Percentiles rank a stretch among this genome's conserved stretches.
Evolutionary conservation across 2,329 filamentous ascomycete species (phyloP).

Genomic region (Parastagonospora avenae): DNA sequence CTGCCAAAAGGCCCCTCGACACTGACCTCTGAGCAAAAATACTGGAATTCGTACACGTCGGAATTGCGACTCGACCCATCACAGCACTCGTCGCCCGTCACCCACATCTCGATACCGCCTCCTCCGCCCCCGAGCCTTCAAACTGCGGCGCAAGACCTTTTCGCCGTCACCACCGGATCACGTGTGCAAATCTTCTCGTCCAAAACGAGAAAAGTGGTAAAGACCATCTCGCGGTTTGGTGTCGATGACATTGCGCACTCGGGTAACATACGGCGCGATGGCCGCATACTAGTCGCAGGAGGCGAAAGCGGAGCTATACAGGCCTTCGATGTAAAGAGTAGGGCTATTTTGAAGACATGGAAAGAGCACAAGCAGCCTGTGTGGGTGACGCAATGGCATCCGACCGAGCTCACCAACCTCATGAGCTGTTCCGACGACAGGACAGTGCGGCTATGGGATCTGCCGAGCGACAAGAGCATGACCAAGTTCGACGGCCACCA

Average conservation of each 20-base stretch:
- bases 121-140: conserved; percentile 46
- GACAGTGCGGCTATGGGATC: conserved; percentile 92
- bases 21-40: conserved; percentile 87
- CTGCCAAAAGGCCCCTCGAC: conserved; percentile 81
- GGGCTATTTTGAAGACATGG: conserved; percentile 95
- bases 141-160: conserved; percentile 64
- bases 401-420: conserved; percentile 80
- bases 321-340: conserved; percentile 88
- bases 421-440: conserved; percentile 92
- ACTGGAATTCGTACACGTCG: conserved; percentile 96
- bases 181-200: conserved; percentile 93
- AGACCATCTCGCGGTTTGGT: conserved; percentile 87
- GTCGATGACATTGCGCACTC: conserved; percentile 83
- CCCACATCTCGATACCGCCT: conserved; percentile 78
- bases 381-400: conserved; percentile 91
- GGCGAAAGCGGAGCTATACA: conserved; percentile 92
- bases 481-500: conserved; percentile 83
- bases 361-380: conserved; percentile 91
- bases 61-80: conserved; percentile 83
- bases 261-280: conserved; percentile 86
- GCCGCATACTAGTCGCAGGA: conserved; percentile 85
- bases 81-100: conserved; percentile 86
- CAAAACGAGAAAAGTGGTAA: conserved; percentile 86
- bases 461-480: conserved; percentile 77
- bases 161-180: conserved; percentile 93